These are phyloP conservation scores for Craterostigma plantagineum DNA, from an alignment of 257 asterid species.

Conservation along the genomic window DNA sequence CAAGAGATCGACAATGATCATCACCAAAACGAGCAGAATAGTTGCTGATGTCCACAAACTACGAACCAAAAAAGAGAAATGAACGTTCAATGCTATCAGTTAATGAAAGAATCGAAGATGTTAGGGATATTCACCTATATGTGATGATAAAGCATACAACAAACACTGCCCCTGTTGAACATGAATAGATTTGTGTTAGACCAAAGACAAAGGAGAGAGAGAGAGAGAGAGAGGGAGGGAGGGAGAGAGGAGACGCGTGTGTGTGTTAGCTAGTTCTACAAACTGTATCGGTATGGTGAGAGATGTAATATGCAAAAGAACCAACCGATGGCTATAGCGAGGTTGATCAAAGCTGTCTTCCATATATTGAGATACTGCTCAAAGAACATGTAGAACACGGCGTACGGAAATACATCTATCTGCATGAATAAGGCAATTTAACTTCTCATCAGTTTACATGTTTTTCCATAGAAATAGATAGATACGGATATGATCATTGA, in stretches of 20 bases:
- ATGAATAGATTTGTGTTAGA: too few relatives aligned
- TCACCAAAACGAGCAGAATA: slow-evolving; percentile 65
- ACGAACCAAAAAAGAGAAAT: slow-evolving; percentile 6
- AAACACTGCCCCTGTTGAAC: slow-evolving; percentile 73
- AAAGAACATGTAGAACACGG: slow-evolving; percentile 84
- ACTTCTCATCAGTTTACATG: too few relatives aligned
- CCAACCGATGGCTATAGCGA: slow-evolving; percentile 86
- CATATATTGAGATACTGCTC: slow-evolving; percentile 91
- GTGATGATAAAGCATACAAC: slow-evolving; percentile 80
- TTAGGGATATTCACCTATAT: slow-evolving; percentile 45
- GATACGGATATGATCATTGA: too few relatives aligned
- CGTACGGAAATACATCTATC: slow-evolving; percentile 82
- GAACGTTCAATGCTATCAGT: background rate
- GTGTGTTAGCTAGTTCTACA: background rate
- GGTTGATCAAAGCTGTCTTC: slow-evolving; percentile 83
- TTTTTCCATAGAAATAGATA: too few relatives aligned
- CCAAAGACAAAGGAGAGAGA: too few relatives aligned
- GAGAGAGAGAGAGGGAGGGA: too few relatives aligned
- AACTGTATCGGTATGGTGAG: background rate
- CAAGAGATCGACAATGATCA: slow-evolving; percentile 92
- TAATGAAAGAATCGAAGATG: background rate
- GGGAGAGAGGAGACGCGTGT: background rate
- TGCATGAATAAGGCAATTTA: too few relatives aligned
- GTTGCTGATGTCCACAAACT: slow-evolving; percentile 96
- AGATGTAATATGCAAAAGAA: slow-evolving; percentile 2